phyloP scores from a whole-genome alignment of 2,329 filamentous ascomycete genomes.

The Cordyceps javanica region DNA sequence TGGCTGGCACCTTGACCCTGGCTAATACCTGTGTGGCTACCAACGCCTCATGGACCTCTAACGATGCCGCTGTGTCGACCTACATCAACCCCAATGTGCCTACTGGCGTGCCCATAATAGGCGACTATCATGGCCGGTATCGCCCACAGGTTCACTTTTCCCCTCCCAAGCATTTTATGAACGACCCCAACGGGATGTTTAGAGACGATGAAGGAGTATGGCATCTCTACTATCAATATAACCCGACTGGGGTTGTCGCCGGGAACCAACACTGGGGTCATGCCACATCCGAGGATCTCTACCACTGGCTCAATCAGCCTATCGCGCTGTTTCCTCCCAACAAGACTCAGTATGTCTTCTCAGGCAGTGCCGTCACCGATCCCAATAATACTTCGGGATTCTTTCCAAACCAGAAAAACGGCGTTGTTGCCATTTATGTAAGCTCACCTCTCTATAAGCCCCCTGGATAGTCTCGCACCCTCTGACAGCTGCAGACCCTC shows the following conservation, averaged over 20 bases:
- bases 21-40: conserved; percentile 1
- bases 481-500: conserved; percentile 17
- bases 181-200: conserved; percentile 61
- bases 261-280: conserved; percentile 64
- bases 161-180: conserved; percentile 48
- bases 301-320: conserved; percentile 58
- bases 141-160: conserved; percentile 52
- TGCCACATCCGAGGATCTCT: conserved; percentile 55
- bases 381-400: conserved; percentile 60
- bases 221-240: conserved; percentile 61
- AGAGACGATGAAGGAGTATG: conserved; percentile 50
- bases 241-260: conserved; percentile 34
- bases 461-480: conserved; percentile 23
- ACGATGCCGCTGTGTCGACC: neutral
- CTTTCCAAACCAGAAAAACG: conserved; percentile 53
- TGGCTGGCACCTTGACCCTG: conserved; percentile 7
- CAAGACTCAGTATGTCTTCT: conserved; percentile 40
- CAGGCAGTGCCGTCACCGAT: conserved; percentile 53
- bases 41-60: neutral
- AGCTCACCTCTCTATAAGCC: conserved; percentile 14
- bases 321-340: conserved; percentile 51
- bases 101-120: conserved; percentile 19
- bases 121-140: conserved; percentile 22
- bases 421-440: conserved; percentile 48
- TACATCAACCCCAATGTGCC: conserved; percentile 16